Base-by-base conservation (phyloP, 2,329 filamentous ascomycete genomes). In the Trichoderma harzianum region DNA sequence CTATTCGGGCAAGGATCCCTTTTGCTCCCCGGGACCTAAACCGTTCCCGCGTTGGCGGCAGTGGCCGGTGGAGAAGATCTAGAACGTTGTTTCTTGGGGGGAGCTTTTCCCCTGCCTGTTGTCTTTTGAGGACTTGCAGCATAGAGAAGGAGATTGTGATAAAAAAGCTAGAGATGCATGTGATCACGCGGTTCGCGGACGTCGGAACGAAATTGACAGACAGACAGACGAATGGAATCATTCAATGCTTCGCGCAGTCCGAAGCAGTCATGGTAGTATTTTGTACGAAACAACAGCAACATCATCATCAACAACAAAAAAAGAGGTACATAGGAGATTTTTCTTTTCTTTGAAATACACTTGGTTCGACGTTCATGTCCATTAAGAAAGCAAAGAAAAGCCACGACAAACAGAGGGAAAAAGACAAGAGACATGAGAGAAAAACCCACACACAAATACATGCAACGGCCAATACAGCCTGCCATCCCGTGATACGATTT, bases 1-100 rank as follows among this genome's bases (percentile, higher is more conserved):
- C 66, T 69, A 69, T 69, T 69, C 66, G n/a, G 66, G 66, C 66
- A 69, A 67, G n/a, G 66, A 58, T 24, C 11, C 55, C 26, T 34
- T 4, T n/a, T 60, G 12, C 30, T 12, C 34, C 26, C 34, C 18
- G 66, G 53, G 24, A 67, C 26, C 64, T 66, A 66, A 39, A 18
- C 64, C 18, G 34, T 39, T 67, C 64, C 64, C 64, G 64, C 53
- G 51, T 26, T 47, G 55, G 32, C 55, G 47, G 32, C 32, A 66
- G 30, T 57, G 47, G 43, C 32, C 32, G 43, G 55, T 60, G 39
- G 66, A 69, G 55, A 69, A 57, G 51, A 67, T 61, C 66, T 69
- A 69, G 66, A 69, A 69, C 66, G 60, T 55, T 43, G 16, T 51
- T 53, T 24, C 39, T 55, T 55, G 8, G 6, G 4, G 4, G 43